phyloP scores from a whole-genome alignment of 1,284 basidiomycete genomes.

The Ceratobasidium theobromae region DNA sequence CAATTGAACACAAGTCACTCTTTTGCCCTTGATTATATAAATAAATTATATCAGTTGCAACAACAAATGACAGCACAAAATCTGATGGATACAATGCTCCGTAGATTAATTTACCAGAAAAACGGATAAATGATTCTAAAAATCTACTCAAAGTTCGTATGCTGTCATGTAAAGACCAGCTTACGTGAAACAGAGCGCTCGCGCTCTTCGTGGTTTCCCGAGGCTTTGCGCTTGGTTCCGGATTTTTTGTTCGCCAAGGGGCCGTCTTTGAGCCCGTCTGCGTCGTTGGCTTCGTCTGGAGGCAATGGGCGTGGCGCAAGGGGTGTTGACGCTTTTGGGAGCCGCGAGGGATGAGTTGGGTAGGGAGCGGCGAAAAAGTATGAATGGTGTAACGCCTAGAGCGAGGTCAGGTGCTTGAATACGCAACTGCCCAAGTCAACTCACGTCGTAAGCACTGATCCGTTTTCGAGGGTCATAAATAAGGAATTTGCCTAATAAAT shows the following conservation, averaged over 20 bases:
- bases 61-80: background rate
- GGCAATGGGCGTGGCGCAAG: conserved; percentile 48
- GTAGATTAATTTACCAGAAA: background rate
- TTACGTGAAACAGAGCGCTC: conserved; percentile 51
- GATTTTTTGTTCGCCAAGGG: conserved; percentile 47
- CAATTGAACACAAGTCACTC: background rate
- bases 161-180: conserved; percentile 50
- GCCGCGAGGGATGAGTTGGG: conserved; percentile 77
- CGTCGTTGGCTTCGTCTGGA: conserved; percentile 69
- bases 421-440: conserved; percentile 38
- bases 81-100: conserved; percentile 7
- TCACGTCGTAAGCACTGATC: conserved; percentile 76
- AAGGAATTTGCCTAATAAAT: conserved; percentile 78
- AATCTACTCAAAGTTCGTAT: too few relatives aligned
- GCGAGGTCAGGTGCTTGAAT: conserved; percentile 7
- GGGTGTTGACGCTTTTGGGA: conserved; percentile 66
- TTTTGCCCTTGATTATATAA: background rate
- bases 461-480: conserved; percentile 85
- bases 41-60: conserved; percentile 27
- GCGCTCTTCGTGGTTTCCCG: conserved; percentile 44
- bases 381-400: conserved; percentile 68
- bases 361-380: conserved; percentile 79
- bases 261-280: conserved; percentile 48
- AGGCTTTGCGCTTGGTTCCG: conserved; percentile 53
- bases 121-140: too few relatives aligned